Evolutionary conservation across 2,329 filamentous ascomycete species (phyloP), one percentile per base, ranked within the genome.

Genomic region (Pseudogymnoascus sp.): DNA sequence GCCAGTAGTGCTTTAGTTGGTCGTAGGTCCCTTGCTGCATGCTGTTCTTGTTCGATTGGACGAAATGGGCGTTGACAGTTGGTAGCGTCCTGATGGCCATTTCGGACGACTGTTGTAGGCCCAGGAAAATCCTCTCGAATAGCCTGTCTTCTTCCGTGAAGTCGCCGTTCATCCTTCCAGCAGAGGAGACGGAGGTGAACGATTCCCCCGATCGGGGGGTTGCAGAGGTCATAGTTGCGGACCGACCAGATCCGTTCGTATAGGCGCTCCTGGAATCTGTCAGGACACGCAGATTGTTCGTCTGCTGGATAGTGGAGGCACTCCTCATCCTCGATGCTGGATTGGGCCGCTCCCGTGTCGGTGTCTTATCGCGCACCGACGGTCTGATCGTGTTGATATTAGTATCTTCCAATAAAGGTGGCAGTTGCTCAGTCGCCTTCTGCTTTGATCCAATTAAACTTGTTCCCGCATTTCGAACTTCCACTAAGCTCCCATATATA

Each of bases 191-290:
- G 14, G 68, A 69, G 1, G 80, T 82, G 73, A 95, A 96, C 0
- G 90, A 91, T 71, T 96, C 92, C 48, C 88, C 90, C 6, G 91
- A 96, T 23, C 90, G 86, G 54, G 92, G 91, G 0, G 91, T 96
- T n/a, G 82, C 82, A 64, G 69, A 73, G 11, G 69, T 71, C 67
- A 81, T 77, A 2, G 80, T 81, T 1, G 81, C 80, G 28, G 81
- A 81, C 21, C 84, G 80, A 13, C 78, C 75, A 10, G 72, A 74
- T 34, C 81, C 80, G 65, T 83, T 83, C 63, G 82, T 72, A 61
- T 80, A 83, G 0, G 80, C 76, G 77, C 78, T 74, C 8, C 72
- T 70, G 6, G 83, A 79, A 67, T 86, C 83, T 0, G 83, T 87
- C 19, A 83, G 76, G 19, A 87, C 84, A 21, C 78, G 78, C 7